Conservation (phyloP, 805 yeast genomes). For the Schwanniomyces occidentalis region DNA sequence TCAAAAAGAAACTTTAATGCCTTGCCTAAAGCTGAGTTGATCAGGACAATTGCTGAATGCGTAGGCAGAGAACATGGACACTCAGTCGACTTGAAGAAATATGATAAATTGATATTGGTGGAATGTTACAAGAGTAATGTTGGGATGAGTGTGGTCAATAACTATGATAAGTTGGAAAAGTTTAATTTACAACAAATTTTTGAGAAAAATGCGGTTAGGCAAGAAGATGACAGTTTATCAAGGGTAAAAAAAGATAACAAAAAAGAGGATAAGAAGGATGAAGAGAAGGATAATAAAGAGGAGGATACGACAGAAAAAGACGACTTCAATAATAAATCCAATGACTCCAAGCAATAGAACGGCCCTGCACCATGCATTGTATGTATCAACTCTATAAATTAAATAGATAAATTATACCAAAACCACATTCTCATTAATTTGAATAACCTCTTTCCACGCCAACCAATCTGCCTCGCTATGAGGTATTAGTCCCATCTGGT, state of each 20-base stretch:
- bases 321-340: constrained; percentile 5
- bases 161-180: constrained; percentile 60
- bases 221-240: constrained; percentile 10
- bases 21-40: constrained; percentile 70
- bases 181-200: constrained; percentile 83
- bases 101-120: constrained; percentile 75
- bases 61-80: constrained; percentile 75
- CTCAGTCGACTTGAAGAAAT: constrained; percentile 74
- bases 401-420: constrained; percentile 1
- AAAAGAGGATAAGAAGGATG: constrained; percentile 1
- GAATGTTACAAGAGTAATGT: constrained; percentile 88
- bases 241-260: constrained; percentile 10
- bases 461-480: constrained; percentile 89
- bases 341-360: not conserved
- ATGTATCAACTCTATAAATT: not conserved
- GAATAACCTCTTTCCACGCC: constrained; percentile 65
- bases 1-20: constrained; percentile 76
- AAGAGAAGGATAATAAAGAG: constrained; percentile 1
- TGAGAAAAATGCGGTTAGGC: constrained; percentile 39
- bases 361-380: not conserved
- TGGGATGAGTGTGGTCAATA: constrained; percentile 81
- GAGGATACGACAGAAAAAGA: constrained; percentile 5
- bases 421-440: constrained; percentile 14
- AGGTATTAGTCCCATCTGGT: constrained; percentile 88
- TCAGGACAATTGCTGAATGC: constrained; percentile 64